A percentile compares a stretch with the other conserved stretches of the same genome.
These are phyloP conservation scores for Hyphodiscus hymeniophilus DNA, from an alignment of 495 filamentous ascomycete genomes.

Conservation along the genomic window DNA sequence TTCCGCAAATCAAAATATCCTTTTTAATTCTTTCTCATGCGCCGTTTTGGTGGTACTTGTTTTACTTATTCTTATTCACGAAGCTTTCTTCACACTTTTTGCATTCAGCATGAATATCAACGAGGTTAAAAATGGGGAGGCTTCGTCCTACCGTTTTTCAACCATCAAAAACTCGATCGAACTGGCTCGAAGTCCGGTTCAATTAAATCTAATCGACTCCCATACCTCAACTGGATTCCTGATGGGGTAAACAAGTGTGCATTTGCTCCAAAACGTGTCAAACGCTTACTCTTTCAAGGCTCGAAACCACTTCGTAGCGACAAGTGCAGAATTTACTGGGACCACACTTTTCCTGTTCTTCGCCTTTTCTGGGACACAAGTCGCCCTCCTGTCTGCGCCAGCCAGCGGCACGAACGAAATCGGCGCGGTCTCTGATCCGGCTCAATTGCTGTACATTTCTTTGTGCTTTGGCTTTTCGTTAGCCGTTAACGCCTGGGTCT, in stretches of 20 bases:
- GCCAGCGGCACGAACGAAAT: constrained; percentile 18
- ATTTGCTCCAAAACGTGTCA: background rate
- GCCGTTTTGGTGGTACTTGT: background rate
- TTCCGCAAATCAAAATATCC: too few relatives aligned
- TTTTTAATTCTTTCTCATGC: too few relatives aligned
- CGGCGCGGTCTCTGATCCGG: constrained; percentile 37
- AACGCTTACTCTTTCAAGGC: constrained; percentile 1
- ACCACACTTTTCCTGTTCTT: constrained; percentile 47
- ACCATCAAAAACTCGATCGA: constrained; percentile 3
- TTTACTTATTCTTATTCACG: too few relatives aligned
- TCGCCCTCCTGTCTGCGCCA: constrained; percentile 33
- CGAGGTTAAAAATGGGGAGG: constrained; percentile 6
- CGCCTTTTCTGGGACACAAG: constrained; percentile 34
- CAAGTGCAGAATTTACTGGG: constrained; percentile 23
- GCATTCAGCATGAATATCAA: constrained; percentile 21
- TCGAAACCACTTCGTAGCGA: constrained; percentile 17
- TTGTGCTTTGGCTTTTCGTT: constrained; percentile 55
- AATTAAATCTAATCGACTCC: constrained; percentile 12
- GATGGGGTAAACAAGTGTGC: constrained; percentile 3
- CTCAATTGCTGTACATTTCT: constrained; percentile 39
- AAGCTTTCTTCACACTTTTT: too few relatives aligned
- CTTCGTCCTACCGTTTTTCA: constrained; percentile 14
- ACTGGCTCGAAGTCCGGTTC: background rate
- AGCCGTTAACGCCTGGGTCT: constrained; percentile 58
- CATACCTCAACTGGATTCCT: constrained; percentile 10